A percentile compares a stretch with the other conserved stretches of the same genome.
phyloP scores from a whole-genome alignment of 2,329 filamentous ascomycete species.

The Fusarium lateritium region DNA sequence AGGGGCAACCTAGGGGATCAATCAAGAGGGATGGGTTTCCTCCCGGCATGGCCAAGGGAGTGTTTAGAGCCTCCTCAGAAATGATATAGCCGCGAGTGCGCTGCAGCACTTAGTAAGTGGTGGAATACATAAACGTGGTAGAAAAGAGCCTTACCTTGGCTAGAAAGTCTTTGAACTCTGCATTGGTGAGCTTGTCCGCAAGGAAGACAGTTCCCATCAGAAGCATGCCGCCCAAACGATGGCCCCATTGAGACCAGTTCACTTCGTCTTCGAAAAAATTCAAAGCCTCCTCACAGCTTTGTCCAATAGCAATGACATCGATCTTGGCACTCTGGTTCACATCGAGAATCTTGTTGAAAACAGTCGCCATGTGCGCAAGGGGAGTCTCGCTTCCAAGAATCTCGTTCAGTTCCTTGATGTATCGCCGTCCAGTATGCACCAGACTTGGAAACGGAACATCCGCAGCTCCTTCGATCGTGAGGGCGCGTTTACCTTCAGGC shows the following conservation, averaged over 20 bases:
- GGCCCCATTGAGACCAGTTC: slow-evolving; percentile 64
- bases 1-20: slow-evolving; percentile 72
- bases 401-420: slow-evolving; percentile 70
- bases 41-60: slow-evolving; percentile 66
- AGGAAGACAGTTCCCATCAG: slow-evolving; percentile 64
- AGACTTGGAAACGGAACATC: slow-evolving; percentile 74
- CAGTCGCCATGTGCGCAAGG: slow-evolving; percentile 73
- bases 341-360: slow-evolving; percentile 76
- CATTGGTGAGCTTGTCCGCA: slow-evolving; percentile 57
- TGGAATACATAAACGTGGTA: slow-evolving; percentile 4
- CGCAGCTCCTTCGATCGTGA: slow-evolving; percentile 72
- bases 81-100: slow-evolving; percentile 73
- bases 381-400: slow-evolving; percentile 72
- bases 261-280: slow-evolving; percentile 70
- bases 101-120: slow-evolving; percentile 51
- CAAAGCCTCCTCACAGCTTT: slow-evolving; percentile 72
- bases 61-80: slow-evolving; percentile 66
- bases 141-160: slow-evolving; percentile 59
- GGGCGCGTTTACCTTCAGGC: slow-evolving; percentile 70
- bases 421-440: slow-evolving; percentile 68
- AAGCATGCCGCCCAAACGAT: slow-evolving; percentile 63
- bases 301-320: slow-evolving; percentile 80
- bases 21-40: slow-evolving; percentile 62
- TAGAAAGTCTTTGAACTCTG: slow-evolving; percentile 65
- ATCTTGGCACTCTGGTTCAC: slow-evolving; percentile 66